These are phyloP conservation scores for Lepidopterella palustris DNA, from an alignment of 495 filamentous ascomycete genomes.

Conservation along the genomic window DNA sequence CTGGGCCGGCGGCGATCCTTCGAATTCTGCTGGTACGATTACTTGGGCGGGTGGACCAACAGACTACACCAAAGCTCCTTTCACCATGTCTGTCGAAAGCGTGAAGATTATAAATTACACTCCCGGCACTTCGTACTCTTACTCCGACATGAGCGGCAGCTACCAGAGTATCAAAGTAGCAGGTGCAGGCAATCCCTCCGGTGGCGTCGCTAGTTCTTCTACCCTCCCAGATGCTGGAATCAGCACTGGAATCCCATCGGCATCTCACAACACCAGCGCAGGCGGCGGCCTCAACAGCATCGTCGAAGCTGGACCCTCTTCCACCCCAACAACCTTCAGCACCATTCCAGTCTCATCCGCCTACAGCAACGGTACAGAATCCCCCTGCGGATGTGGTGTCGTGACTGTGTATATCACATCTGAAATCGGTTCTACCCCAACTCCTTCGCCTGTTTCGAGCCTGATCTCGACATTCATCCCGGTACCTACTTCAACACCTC, in stretches of 20 bases:
- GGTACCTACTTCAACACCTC: not conserved
- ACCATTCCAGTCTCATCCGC: not conserved
- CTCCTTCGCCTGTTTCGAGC: not conserved
- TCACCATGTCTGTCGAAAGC: constrained; percentile 67
- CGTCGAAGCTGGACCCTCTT: constrained; percentile 3
- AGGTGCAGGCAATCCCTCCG: constrained; percentile 12
- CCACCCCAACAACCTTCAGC: not conserved
- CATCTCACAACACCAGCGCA: too few relatives aligned
- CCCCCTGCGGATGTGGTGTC: not conserved
- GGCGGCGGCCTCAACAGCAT: constrained; percentile 7
- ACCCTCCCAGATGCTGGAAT: not conserved
- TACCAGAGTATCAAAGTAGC: constrained; percentile 35
- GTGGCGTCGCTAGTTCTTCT: constrained; percentile 3
- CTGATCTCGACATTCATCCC: not conserved
- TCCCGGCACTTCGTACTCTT: constrained; percentile 61
- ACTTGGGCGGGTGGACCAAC: constrained; percentile 78
- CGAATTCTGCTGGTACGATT: constrained; percentile 40
- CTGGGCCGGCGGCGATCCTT: constrained; percentile 78
- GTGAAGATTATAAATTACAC: constrained; percentile 62
- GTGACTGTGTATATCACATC: not conserved
- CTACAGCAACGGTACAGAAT: not conserved
- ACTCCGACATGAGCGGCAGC: constrained; percentile 55
- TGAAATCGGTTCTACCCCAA: not conserved
- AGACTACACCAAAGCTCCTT: constrained; percentile 63
- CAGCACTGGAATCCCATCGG: too few relatives aligned